Evolutionary conservation across 495 filamentous ascomycete species (phyloP).

Genomic region (Lindgomyces ingoldianus): DNA sequence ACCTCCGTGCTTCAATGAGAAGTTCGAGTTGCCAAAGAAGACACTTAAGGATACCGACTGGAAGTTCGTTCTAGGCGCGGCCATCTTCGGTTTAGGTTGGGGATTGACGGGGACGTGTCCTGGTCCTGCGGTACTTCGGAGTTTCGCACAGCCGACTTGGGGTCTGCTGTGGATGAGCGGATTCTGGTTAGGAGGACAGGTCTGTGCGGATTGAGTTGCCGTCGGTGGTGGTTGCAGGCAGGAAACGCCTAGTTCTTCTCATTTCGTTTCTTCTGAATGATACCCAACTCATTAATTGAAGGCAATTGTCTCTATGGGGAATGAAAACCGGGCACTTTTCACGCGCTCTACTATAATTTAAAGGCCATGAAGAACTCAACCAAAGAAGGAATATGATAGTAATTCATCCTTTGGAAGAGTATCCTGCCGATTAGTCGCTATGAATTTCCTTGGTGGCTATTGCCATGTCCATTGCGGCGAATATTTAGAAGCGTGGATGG

Average conservation of each 20-base stretch:
- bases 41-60: constrained; percentile 56
- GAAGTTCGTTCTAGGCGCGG: constrained; percentile 55
- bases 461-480: too few relatives aligned
- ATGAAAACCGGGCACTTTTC: too few relatives aligned
- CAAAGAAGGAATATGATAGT: too few relatives aligned
- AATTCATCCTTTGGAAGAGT: too few relatives aligned
- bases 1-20: constrained; percentile 49
- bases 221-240: neutral
- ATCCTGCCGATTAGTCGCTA: too few relatives aligned
- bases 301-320: too few relatives aligned
- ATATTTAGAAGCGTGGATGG: too few relatives aligned
- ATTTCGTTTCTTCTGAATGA: neutral
- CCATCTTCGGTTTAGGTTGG: constrained; percentile 58
- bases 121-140: constrained; percentile 55
- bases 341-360: too few relatives aligned
- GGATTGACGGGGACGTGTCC: constrained; percentile 59
- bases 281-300: neutral
- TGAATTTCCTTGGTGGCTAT: too few relatives aligned
- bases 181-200: constrained; percentile 42
- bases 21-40: constrained; percentile 52
- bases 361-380: too few relatives aligned
- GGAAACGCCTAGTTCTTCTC: neutral
- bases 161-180: constrained; percentile 53
- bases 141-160: constrained; percentile 54
- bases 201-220: neutral